These are phyloP conservation scores for Arachnopeziza araneosa DNA, from an alignment of 2,329 filamentous ascomycete species.

Conservation along the genomic window DNA sequence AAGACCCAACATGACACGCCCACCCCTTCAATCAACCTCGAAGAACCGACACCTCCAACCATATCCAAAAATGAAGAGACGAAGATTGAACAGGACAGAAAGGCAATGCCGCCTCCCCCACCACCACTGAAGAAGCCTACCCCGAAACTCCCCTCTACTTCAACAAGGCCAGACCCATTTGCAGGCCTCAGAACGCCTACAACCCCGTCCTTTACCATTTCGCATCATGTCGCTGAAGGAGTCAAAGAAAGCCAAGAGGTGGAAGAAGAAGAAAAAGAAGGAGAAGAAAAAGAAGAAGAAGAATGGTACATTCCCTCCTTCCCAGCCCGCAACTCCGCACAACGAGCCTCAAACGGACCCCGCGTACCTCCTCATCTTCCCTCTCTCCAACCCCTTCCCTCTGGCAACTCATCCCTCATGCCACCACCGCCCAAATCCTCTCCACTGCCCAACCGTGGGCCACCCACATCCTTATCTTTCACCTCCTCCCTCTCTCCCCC, in stretches of 20 bases:
- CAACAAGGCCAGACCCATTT: conserved; percentile 48
- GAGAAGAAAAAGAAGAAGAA: conserved; percentile 22
- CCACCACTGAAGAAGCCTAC: conserved; percentile 25
- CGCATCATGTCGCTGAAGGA: conserved; percentile 3
- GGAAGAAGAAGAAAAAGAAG: too few species aligned
- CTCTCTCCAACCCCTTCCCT: conserved; percentile 14
- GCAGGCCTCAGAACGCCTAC: background rate
- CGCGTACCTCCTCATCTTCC: conserved; percentile 14
- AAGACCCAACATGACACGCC: conserved; percentile 13
- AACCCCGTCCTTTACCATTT: conserved; percentile 17
- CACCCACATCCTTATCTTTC: conserved; percentile 31
- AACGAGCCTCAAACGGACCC: conserved; percentile 37
- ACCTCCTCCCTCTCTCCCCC: conserved; percentile 46
- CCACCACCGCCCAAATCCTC: conserved; percentile 27
- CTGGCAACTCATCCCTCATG: conserved; percentile 12
- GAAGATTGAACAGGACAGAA: conserved; percentile 27
- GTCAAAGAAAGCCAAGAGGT: too few species aligned
- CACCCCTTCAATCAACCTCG: background rate
- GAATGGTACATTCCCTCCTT: conserved; percentile 33
- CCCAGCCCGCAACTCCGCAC: conserved; percentile 46
- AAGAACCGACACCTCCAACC: background rate
- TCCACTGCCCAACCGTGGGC: conserved; percentile 38
- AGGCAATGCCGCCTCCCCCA: conserved; percentile 35
- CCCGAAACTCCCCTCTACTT: conserved; percentile 24
- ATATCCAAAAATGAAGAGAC: background rate